phyloP scores from a whole-genome alignment of 2,329 filamentous ascomycete genomes.

The Cercospora brassicicola region DNA sequence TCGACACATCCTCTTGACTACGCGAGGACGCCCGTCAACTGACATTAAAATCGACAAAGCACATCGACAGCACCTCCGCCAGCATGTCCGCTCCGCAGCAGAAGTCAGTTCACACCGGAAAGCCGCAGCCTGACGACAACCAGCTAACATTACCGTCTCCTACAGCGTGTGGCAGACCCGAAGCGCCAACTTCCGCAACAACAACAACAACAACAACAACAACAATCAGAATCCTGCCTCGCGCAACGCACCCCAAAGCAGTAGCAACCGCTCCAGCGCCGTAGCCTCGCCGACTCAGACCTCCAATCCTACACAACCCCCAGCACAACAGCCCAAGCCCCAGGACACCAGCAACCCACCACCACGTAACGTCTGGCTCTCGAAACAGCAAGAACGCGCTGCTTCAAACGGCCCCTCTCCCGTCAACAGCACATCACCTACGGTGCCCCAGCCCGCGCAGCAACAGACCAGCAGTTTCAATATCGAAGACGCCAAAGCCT shows the following conservation, averaged over 20 bases:
- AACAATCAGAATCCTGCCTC: conserved; percentile 3
- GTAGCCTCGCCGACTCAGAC: background rate
- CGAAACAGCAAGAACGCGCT: conserved; percentile 3
- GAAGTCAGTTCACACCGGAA: background rate
- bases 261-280: conserved; percentile 4
- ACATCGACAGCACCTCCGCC: background rate
- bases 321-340: background rate
- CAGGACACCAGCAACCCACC: conserved; percentile 3
- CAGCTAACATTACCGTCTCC: background rate
- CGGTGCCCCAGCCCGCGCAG: background rate
- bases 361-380: conserved; percentile 6
- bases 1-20: background rate
- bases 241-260: background rate
- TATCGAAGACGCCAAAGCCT: conserved; percentile 2
- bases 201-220: conserved; percentile 8
- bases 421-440: background rate
- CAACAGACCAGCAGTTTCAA: conserved; percentile 4
- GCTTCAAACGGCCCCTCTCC: background rate
- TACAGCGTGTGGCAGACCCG: conserved; percentile 8
- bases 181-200: conserved; percentile 7
- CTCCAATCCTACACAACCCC: background rate
- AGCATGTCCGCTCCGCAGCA: conserved; percentile 7
- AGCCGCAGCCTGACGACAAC: background rate
- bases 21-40: background rate
- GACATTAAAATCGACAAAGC: background rate